Conservation (phyloP, 306 rosid genomes). For the Cyamopsis tetragonoloba region DNA sequence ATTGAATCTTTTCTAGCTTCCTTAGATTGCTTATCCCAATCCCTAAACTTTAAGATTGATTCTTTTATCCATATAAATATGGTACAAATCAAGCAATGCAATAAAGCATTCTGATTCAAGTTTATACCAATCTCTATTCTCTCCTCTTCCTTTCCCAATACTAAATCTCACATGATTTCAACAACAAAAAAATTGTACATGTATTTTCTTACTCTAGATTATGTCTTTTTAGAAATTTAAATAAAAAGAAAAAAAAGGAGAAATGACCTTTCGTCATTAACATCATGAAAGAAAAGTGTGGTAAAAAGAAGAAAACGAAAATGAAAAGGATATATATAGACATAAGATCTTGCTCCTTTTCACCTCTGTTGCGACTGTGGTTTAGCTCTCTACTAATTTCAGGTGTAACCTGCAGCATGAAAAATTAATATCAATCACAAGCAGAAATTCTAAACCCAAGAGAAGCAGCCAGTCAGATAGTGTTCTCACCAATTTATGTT, state of each 20-base stretch:
- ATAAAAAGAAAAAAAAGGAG: not conserved
- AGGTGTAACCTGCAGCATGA: constrained; percentile 70
- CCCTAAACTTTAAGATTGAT: too few species aligned
- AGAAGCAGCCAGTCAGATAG: constrained; percentile 13
- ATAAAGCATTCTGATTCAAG: too few species aligned
- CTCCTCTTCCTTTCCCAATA: too few species aligned
- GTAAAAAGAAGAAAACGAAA: not conserved
- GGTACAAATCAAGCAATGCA: too few species aligned
- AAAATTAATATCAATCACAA: not conserved
- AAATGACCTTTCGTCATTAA: not conserved
- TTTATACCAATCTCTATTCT: too few species aligned
- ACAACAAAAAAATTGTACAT: too few species aligned
- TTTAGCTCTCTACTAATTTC: constrained; percentile 74
- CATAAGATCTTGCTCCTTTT: constrained; percentile 73
- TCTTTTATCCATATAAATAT: too few species aligned
- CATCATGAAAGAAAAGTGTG: not conserved
- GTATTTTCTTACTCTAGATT: not conserved
- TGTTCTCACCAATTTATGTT: constrained; percentile 66
- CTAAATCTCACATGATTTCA: too few species aligned
- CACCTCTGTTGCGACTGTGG: constrained; percentile 83
- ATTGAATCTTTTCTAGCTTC: too few species aligned
- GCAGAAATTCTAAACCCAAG: not conserved
- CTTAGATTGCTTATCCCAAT: too few species aligned
- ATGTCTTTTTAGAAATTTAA: not conserved
- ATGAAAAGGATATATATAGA: constrained; percentile 69